Base-by-base conservation (phyloP, 495 filamentous ascomycete genomes). In the Lasiosphaeris hirsuta region DNA sequence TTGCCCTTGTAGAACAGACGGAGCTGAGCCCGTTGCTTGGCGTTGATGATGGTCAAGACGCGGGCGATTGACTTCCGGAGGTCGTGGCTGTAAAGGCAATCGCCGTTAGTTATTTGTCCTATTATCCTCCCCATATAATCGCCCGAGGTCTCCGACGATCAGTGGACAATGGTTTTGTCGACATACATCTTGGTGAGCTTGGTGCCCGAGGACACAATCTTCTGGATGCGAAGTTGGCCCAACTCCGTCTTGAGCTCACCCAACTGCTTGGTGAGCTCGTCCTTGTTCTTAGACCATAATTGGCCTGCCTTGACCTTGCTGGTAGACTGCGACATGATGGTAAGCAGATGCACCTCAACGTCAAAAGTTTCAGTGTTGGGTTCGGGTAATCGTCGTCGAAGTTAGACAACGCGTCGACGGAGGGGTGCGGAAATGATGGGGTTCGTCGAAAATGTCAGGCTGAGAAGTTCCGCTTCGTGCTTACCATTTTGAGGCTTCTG, bases 1-100 rank as follows among this genome's bases (percentile, higher is more conserved):
- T 97, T 97, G 84, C 85, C 86, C 84, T 96, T 94, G 85, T 99
- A 99, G 87, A 97, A 97, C 63, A 99, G 80, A 71, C 94, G 93
- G 68, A 99, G 89, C 80, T 97, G 94, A 54, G 90, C 82, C 71
- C 94, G 86, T 83, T 97, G 95, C 84, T 93, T 97, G 76, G 89
- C 86, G 85, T 97, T 97, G 87, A 97, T 96, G 82, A 97, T 85
- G 74, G 94, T 99, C 64, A 97, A 85, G 78, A 96, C 89, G 66
- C 92, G 92, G 74, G 94, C 95, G 75, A 99, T 96, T 56, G 90
- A 93, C 86, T 99, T 99, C 82, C 94, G 92, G 77, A 99, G 84
- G 79, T 99, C 94, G 84, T 96, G 90, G 77, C 93, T 97, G 66
- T 64, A 70, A 5, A 33, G 23, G 23, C 23, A 44, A 55, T 18